Conservation (phyloP, 495 filamentous ascomycete species). For the Hapsidospora chrysogenum region DNA sequence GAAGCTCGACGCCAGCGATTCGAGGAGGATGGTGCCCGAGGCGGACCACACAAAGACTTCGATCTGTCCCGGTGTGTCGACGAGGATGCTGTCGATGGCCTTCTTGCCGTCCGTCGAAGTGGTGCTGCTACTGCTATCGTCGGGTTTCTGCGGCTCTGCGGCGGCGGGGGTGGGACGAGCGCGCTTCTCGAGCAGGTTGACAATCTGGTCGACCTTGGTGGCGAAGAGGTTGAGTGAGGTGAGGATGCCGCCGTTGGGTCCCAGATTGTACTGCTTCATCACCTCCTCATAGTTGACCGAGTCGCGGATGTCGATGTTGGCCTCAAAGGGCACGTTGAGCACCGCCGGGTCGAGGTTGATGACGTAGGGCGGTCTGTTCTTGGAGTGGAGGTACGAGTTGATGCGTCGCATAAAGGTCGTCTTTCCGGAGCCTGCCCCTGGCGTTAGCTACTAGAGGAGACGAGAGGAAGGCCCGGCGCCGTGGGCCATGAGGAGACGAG, state of each 20-base stretch:
- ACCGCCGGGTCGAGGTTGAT: constrained; percentile 97
- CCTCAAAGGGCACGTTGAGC: constrained; percentile 85
- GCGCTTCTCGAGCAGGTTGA: constrained; percentile 78
- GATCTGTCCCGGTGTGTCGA: constrained; percentile 95
- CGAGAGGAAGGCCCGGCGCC: not conserved
- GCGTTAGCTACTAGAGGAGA: constrained; percentile 3
- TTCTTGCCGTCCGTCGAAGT: constrained; percentile 30
- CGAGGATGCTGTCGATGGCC: constrained; percentile 65
- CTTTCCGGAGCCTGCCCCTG: constrained; percentile 60
- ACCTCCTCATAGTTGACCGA: constrained; percentile 99
- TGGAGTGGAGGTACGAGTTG: constrained; percentile 70
- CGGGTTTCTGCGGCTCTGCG: constrained; percentile 42
- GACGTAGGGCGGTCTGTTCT: constrained; percentile 68
- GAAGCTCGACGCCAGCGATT: constrained; percentile 80
- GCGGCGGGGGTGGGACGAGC: constrained; percentile 35
- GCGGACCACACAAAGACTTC: constrained; percentile 98
- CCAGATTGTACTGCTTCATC: constrained; percentile 97
- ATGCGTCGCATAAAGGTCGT: constrained; percentile 98
- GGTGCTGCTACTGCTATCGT: too few species aligned
- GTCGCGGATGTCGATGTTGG: constrained; percentile 98
- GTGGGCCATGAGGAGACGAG: too few species aligned
- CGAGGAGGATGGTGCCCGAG: constrained; percentile 80
- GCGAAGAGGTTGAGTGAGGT: constrained; percentile 93
- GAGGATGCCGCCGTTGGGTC: constrained; percentile 94
- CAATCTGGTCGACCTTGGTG: constrained; percentile 92